Conservation (phyloP, 495 filamentous ascomycete species). For the Xylaria castorea region DNA sequence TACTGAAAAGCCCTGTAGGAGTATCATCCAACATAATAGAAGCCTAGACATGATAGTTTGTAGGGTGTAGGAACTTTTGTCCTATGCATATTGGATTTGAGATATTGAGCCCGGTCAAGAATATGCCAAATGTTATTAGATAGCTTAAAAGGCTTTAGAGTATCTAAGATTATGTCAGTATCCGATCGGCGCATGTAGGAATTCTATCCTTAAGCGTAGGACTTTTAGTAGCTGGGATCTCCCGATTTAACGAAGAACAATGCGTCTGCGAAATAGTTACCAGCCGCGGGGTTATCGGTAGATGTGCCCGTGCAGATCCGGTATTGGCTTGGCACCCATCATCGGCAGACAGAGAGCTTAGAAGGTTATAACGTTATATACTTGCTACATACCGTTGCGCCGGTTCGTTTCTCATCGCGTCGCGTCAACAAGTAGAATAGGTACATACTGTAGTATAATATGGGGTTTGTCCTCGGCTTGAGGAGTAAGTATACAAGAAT, state of each 20-base stretch:
- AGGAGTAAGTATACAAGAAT: too few relatives aligned
- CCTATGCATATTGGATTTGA: background rate
- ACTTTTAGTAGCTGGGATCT: background rate
- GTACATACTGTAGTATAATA: too few relatives aligned
- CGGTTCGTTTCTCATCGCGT: background rate
- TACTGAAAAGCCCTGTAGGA: background rate
- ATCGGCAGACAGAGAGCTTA: background rate
- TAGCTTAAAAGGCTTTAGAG: background rate
- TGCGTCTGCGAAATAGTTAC: background rate
- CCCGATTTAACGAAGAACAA: background rate
- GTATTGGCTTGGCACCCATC: constrained; percentile 2
- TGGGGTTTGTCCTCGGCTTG: too few relatives aligned
- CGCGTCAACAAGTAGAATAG: background rate
- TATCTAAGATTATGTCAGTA: background rate
- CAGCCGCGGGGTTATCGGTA: background rate
- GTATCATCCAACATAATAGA: background rate
- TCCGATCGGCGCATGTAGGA: background rate
- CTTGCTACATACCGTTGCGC: background rate
- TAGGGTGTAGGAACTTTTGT: background rate
- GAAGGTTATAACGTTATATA: background rate
- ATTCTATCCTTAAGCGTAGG: background rate
- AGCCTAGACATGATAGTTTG: background rate
- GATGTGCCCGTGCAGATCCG: background rate
- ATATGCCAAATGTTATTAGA: background rate
- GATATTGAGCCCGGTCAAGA: background rate